phyloP scores from a whole-genome alignment of 2,329 filamentous ascomycete species.

The Raffaelea albimanens region DNA sequence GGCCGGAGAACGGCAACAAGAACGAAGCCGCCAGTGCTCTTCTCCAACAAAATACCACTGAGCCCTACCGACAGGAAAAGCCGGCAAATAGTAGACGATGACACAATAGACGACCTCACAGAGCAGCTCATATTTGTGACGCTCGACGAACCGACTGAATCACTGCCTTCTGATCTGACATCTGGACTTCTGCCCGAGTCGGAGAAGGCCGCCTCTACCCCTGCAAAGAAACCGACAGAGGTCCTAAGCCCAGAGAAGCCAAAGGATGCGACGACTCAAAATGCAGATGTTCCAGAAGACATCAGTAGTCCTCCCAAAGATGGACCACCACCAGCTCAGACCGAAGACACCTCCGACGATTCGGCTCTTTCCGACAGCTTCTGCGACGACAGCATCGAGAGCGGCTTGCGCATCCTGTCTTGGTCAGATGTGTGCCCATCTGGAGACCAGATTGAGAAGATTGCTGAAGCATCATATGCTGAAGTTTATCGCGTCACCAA shows the following conservation, averaged over 20 bases:
- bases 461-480: constrained; percentile 57
- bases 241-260: not conserved
- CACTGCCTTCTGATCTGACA: not conserved
- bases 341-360: constrained; percentile 1
- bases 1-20: constrained; percentile 36
- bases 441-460: constrained; percentile 47
- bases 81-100: constrained; percentile 11
- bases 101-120: constrained; percentile 13
- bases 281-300: not conserved
- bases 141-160: constrained; percentile 6
- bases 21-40: constrained; percentile 31
- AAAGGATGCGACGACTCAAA: too few species aligned
- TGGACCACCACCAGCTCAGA: not conserved
- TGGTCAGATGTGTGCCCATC: constrained; percentile 51
- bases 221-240: too few species aligned
- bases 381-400: constrained; percentile 11
- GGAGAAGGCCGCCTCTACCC: too few species aligned
- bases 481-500: constrained; percentile 57
- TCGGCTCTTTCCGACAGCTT: constrained; percentile 5
- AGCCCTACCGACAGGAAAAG: constrained; percentile 31
- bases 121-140: constrained; percentile 12
- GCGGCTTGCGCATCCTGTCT: constrained; percentile 31
- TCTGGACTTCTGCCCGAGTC: too few species aligned
- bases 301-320: not conserved
- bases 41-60: constrained; percentile 22